Evolutionary conservation across 2,329 filamentous ascomycete genomes (phyloP), one percentile per base, ranked within the genome.

Genomic region (Salinomyces thailandicus): DNA sequence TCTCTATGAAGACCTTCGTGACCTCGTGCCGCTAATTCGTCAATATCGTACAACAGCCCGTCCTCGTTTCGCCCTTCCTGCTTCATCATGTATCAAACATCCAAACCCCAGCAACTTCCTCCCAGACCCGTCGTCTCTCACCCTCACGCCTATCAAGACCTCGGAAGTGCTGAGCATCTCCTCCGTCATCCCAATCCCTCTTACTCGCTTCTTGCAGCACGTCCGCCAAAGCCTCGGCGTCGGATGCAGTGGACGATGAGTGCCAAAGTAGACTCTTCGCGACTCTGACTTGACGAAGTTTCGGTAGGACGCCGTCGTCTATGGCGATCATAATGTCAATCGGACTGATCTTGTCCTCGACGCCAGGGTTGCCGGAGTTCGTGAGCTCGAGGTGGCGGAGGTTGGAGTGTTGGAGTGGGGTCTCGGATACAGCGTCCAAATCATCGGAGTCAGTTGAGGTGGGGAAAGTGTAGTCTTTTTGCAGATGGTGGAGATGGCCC

Each of bases 311-410:
- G 0, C 61, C 58, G 36, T 63, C 59, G 30, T 65, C 61, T 8
- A 67, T 50, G 11, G 63, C 48, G 5, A 57, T 51, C 35, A 61
- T 57, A 13, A 68, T 43, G 36, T 68, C 64, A 1, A 62, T 57
- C 1, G 63, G 54, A 1, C 53, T 57, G 37, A 67, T 62, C 28
- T 60, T 58, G 36, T 59, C 52, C 3, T 57, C 49, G 0, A 59
- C 43, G 41, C 44, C 61, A 29, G 45, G 24, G n/a, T 57, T 55
- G 3, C 61, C 61, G 3, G 55, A 61, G 16, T 58, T 59, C 0
- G 62, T 59, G 12, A 68, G 52, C 12, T 61, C 59, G 6, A 68
- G 53, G 0, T 38, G 49, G 20, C 58, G 51, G 2, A 68, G 48
- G 2, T 61, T 33, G 18, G 30, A 28, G 15, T 36, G 16, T 9